Conservation (phyloP, 2,329 filamentous ascomycete species). For the Fusarium musae region DNA sequence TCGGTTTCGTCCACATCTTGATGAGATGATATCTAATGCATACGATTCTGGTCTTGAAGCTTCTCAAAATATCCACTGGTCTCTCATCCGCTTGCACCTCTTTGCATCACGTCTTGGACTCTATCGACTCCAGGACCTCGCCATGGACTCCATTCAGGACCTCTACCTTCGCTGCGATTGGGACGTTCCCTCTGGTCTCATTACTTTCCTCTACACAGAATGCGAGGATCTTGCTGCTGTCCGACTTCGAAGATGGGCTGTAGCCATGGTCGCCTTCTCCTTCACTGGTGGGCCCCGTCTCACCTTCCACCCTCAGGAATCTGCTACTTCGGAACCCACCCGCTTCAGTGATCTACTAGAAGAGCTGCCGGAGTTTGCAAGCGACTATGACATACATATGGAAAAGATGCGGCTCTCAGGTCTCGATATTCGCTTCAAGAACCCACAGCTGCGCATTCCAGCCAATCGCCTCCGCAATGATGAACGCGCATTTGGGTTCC, state of each 20-base stretch:
- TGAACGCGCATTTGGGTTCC: conserved; percentile 69
- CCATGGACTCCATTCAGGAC: conserved; percentile 69
- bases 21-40: conserved; percentile 51
- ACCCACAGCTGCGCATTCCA: conserved; percentile 68
- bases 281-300: conserved; percentile 53
- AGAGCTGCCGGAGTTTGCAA: conserved; percentile 57
- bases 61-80: conserved; percentile 62
- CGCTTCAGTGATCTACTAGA: conserved; percentile 58
- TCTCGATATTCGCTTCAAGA: conserved; percentile 66
- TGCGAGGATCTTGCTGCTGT: conserved; percentile 61
- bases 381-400: conserved; percentile 64
- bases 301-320: conserved; percentile 45
- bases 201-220: conserved; percentile 64
- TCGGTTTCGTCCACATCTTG: conserved; percentile 57
- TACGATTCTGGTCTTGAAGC: conserved; percentile 44
- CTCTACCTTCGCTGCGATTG: conserved; percentile 68
- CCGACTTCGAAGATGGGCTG: conserved; percentile 67
- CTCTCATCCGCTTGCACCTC: conserved; percentile 66
- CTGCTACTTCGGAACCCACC: conserved; percentile 45
- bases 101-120: conserved; percentile 65
- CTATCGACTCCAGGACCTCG: conserved; percentile 63
- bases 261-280: conserved; percentile 70
- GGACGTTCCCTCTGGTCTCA: conserved; percentile 64
- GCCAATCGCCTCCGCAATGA: conserved; percentile 66
- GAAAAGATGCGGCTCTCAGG: conserved; percentile 62